Conservation (phyloP, 257 asterid species). For the Petrea volubilis region DNA sequence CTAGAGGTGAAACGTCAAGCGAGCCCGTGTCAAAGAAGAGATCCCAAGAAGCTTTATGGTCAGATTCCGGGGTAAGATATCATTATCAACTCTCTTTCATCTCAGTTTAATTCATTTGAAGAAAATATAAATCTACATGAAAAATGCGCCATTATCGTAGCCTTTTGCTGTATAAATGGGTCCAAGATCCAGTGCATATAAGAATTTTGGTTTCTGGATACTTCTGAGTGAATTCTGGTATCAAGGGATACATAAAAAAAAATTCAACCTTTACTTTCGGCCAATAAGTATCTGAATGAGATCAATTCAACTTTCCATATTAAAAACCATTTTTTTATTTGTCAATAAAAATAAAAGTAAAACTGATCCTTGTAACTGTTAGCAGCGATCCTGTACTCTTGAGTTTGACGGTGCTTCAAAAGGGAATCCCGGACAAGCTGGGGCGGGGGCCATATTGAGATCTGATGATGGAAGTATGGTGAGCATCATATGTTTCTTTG, state of each 20-base stretch:
- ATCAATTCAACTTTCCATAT: conserved; percentile 3
- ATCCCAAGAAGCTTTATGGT: conserved; percentile 50
- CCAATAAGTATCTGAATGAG: neutral
- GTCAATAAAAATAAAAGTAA: too few relatives aligned
- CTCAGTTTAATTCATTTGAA: neutral
- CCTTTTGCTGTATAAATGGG: too few relatives aligned
- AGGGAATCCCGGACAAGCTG: too few relatives aligned
- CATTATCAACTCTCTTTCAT: conserved; percentile 9
- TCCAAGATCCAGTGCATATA: too few relatives aligned
- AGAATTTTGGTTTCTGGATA: too few relatives aligned
- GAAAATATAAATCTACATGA: too few relatives aligned
- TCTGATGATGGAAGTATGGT: conserved; percentile 94
- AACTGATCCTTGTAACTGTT: conserved; percentile 21
- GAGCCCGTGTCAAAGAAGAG: conserved; percentile 55
- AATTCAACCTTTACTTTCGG: neutral
- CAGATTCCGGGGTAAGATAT: conserved; percentile 68
- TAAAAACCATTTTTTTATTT: too few relatives aligned
- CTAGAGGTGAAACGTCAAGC: conserved; percentile 70
- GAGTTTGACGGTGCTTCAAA: conserved; percentile 99
- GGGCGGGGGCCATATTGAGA: too few relatives aligned
- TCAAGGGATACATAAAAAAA: too few relatives aligned
- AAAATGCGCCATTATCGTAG: too few relatives aligned
- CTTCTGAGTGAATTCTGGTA: too few relatives aligned
- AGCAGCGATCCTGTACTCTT: conserved; percentile 76
- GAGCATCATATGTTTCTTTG: conserved; percentile 20